phyloP scores from a whole-genome alignment of 805 yeast species.

The Isabelozyma pseudorhagii region DNA sequence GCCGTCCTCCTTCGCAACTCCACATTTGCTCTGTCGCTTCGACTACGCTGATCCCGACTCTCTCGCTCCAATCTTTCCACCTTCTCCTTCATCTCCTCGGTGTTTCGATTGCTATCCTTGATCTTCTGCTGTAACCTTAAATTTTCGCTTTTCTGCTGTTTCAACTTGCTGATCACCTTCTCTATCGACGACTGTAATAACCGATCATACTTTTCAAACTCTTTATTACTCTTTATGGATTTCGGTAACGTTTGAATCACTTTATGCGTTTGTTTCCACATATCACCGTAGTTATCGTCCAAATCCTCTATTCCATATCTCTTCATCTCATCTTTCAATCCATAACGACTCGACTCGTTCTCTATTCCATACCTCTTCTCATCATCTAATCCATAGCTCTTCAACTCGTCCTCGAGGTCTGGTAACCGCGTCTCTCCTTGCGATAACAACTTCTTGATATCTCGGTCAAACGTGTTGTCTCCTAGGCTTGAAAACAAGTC shows the following conservation, averaged over 20 bases:
- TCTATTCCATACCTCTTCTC: not conserved
- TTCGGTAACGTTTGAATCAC: conserved; percentile 20
- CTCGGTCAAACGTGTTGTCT: not conserved
- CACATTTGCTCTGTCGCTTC: not conserved
- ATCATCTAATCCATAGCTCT: not conserved
- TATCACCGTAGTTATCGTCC: conserved; percentile 6
- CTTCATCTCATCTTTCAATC: not conserved
- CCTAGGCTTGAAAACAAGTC: not conserved
- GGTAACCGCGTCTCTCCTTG: not conserved
- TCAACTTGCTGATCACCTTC: conserved; percentile 18
- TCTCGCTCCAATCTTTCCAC: not conserved
- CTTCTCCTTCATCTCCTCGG: not conserved
- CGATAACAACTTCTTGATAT: not conserved
- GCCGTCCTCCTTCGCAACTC: not conserved
- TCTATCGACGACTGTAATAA: conserved; percentile 25
- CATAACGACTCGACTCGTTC: not conserved
- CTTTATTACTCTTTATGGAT: conserved; percentile 13
- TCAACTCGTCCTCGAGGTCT: not conserved
- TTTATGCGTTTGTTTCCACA: conserved; percentile 26
- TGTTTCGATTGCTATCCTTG: not conserved
- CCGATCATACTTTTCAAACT: conserved; percentile 24
- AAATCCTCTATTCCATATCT: not conserved
- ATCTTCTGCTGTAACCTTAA: not conserved
- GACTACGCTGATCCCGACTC: not conserved
- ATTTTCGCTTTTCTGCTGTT: not conserved